phyloP scores from a whole-genome alignment of 2,329 filamentous ascomycete genomes.

The Talaromyces atroroseus region DNA sequence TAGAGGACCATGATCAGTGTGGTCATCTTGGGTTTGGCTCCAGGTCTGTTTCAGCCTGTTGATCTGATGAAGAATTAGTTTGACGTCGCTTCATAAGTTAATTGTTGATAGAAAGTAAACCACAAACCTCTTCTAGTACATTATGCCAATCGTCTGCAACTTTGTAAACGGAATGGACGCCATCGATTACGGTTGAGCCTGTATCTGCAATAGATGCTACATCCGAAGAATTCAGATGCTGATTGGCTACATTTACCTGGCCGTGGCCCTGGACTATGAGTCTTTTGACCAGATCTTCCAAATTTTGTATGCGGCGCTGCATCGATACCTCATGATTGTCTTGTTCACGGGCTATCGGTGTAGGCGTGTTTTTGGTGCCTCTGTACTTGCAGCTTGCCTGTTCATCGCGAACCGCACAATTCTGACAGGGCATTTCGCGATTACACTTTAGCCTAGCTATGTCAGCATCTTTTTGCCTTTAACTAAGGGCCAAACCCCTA shows the following conservation, averaged over 20 bases:
- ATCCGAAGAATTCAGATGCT: background rate
- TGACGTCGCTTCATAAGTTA: background rate
- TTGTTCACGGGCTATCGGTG: slow-evolving; percentile 41
- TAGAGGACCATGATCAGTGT: background rate
- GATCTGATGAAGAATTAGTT: slow-evolving; percentile 1
- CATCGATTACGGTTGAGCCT: slow-evolving; percentile 5
- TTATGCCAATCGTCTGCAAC: slow-evolving; percentile 4
- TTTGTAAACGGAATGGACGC: slow-evolving; percentile 10
- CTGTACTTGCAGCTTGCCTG: slow-evolving; percentile 64
- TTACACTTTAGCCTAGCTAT: slow-evolving; percentile 75
- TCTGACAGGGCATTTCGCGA: slow-evolving; percentile 82
- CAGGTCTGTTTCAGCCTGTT: slow-evolving; percentile 7
- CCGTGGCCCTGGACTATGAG: slow-evolving; percentile 51
- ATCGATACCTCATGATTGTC: slow-evolving; percentile 66
- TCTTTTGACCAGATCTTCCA: slow-evolving; percentile 86
- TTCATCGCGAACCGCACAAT: slow-evolving; percentile 87
- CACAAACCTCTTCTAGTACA: slow-evolving; percentile 10
- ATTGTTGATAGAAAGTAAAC: background rate
- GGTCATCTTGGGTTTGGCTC: slow-evolving; percentile 5
- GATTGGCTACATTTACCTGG: no score
- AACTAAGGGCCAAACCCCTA: slow-evolving; percentile 13
- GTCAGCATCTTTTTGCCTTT: slow-evolving; percentile 16
- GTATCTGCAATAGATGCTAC: background rate
- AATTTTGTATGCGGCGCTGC: slow-evolving; percentile 93
- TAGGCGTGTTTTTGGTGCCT: slow-evolving; percentile 50